Conservation (phyloP, 2,329 filamentous ascomycete species). For the Triangularia setosa region DNA sequence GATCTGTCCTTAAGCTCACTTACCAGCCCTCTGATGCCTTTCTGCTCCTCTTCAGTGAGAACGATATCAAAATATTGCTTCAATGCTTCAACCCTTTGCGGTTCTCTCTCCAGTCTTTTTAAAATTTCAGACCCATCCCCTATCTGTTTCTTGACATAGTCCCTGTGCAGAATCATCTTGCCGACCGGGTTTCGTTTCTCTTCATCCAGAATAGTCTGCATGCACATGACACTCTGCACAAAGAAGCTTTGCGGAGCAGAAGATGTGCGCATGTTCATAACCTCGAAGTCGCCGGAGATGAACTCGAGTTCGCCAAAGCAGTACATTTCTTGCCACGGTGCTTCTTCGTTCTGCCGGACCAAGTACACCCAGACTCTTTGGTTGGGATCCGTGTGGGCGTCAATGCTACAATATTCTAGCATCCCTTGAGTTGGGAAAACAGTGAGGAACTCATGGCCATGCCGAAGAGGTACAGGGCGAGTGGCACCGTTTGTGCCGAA, state of each 20-base stretch:
- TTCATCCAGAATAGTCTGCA: slow-evolving; percentile 29
- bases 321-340: slow-evolving; percentile 45
- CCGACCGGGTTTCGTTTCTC: slow-evolving; percentile 29
- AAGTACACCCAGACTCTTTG: slow-evolving; percentile 41
- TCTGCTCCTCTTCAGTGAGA: slow-evolving; percentile 43
- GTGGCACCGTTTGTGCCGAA: slow-evolving; percentile 49
- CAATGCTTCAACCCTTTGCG: slow-evolving; percentile 45
- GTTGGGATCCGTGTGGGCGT: slow-evolving; percentile 31
- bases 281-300: slow-evolving; percentile 42
- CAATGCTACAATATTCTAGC: slow-evolving; percentile 36
- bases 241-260: slow-evolving; percentile 37
- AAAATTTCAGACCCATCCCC: slow-evolving; percentile 39
- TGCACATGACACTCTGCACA: slow-evolving; percentile 35
- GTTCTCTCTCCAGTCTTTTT: slow-evolving; percentile 43
- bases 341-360: slow-evolving; percentile 26
- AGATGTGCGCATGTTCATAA: slow-evolving; percentile 42
- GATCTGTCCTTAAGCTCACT: slow-evolving; percentile 26
- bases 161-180: slow-evolving; percentile 40
- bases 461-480: slow-evolving; percentile 32
- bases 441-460: slow-evolving; percentile 30
- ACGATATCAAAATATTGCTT: slow-evolving; percentile 47
- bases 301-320: slow-evolving; percentile 50
- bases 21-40: slow-evolving; percentile 42
- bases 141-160: slow-evolving; percentile 42
- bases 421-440: slow-evolving; percentile 44